Conservation (phyloP, 768 basidiomycete species). For the Boletus tylopilopsis region DNA sequence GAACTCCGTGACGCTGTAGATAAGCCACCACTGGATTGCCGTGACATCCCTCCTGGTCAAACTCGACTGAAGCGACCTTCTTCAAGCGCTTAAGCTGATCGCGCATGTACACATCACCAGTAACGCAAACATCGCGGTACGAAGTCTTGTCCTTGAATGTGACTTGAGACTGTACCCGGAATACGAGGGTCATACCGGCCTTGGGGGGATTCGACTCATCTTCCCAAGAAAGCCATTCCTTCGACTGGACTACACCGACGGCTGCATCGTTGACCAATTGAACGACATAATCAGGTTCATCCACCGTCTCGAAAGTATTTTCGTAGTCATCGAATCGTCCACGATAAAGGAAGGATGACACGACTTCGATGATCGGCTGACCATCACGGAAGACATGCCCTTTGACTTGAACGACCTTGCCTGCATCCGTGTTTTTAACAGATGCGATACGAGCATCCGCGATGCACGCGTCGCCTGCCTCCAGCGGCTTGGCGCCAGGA, state of each 20-base stretch:
- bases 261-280: constrained; percentile 69
- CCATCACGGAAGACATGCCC: constrained; percentile 76
- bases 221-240: constrained; percentile 98
- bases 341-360: constrained; percentile 95
- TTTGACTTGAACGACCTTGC: constrained; percentile 90
- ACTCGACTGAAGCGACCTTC: constrained; percentile 85
- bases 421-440: constrained; percentile 84
- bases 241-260: constrained; percentile 88
- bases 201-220: constrained; percentile 74
- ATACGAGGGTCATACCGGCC: constrained; percentile 80
- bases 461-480: constrained; percentile 85
- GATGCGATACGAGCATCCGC: constrained; percentile 87
- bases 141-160: constrained; percentile 89
- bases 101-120: constrained; percentile 83
- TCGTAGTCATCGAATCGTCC: constrained; percentile 91
- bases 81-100: constrained; percentile 85
- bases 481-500: constrained; percentile 69
- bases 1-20: constrained; percentile 83
- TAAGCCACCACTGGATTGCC: constrained; percentile 95
- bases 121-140: constrained; percentile 75
- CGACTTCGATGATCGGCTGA: constrained; percentile 85
- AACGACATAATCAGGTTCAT: constrained; percentile 87
- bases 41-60: constrained; percentile 79
- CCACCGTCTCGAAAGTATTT: constrained; percentile 92
- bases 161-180: constrained; percentile 84